Conservation (phyloP, 2,329 filamentous ascomycete species). For the Fusarium sp. region DNA sequence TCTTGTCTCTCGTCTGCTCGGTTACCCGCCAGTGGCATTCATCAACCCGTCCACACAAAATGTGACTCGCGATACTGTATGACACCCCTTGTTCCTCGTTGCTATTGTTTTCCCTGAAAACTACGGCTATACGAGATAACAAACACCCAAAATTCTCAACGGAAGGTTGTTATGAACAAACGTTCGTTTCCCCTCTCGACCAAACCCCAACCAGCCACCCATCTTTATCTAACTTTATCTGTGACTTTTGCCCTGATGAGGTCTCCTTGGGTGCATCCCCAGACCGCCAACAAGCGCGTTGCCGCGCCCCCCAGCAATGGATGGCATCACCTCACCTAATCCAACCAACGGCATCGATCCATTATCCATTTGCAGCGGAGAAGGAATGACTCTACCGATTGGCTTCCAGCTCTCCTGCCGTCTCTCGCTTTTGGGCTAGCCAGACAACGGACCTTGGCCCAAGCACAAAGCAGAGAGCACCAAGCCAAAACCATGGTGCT, state of each 20-base stretch:
- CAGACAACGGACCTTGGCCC: conserved; percentile 21
- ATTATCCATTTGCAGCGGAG: conserved; percentile 14
- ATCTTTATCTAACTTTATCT: conserved; percentile 5
- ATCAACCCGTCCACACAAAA: conserved; percentile 24
- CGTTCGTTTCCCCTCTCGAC: neutral
- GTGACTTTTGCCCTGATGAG: conserved; percentile 1
- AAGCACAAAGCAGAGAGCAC: conserved; percentile 8
- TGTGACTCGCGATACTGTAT: conserved; percentile 9
- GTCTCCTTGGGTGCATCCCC: conserved; percentile 24
- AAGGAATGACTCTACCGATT: conserved; percentile 19
- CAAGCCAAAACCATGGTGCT: conserved; percentile 24
- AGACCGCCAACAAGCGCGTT: conserved; percentile 36
- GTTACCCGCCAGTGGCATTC: conserved; percentile 27
- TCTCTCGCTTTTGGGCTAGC: conserved; percentile 29
- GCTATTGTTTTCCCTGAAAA: neutral
- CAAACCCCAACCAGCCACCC: neutral
- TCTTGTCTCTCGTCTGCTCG: conserved; percentile 9
- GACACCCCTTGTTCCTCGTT: conserved; percentile 12
- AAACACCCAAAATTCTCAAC: neutral
- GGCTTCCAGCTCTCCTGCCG: conserved; percentile 22
- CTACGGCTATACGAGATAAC: neutral
- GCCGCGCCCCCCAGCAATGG: conserved; percentile 26
- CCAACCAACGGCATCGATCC: conserved; percentile 8
- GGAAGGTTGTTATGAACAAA: neutral
- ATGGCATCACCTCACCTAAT: conserved; percentile 40